Evolutionary conservation across 2,329 filamentous ascomycete species (phyloP), one percentile per base, ranked within the genome.

Genomic region (Ceratocystis albifundus): DNA sequence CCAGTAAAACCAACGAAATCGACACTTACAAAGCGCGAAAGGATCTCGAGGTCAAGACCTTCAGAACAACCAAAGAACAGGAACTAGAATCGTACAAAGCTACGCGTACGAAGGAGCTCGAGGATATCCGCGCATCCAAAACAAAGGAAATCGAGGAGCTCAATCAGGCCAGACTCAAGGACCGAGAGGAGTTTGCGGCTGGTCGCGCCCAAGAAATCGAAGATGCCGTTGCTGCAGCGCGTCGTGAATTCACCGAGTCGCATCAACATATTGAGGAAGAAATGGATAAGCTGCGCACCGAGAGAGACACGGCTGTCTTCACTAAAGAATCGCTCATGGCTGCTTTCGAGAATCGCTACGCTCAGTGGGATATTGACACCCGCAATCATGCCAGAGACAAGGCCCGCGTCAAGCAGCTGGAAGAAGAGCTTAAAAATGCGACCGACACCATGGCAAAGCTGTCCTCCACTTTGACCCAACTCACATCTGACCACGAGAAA

Each of bases 1-100:
- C 32, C 59, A 68, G 44, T 64, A 68, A 68, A 20, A 68, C 66
- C 30, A 59, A 48, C n/a, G 66, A 68, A 30, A 68, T 68, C 12
- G 66, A 68, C 10, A 53, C 62, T 5, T 68, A 68, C 66, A 68
- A 68, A 50, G 44, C 50, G 5, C 65, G 65, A 41, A 68, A 68
- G 64, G 66, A 65, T 12, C 59, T 63, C n/a, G 66, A 68, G 25
- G 64, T 68, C n/a, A 55, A 20, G 20, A 61, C 36, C 17, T 68
- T 68, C 50, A 68, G 66, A 41, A 20, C 64, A 22, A 64, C 61
- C 10, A 68, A 68, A 64, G 66, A 68, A 36, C 50, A 62, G 22
- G 66, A 65, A 30, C 66, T 68, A 22, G 66, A 65, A 28, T 32
- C 44, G 4, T 68, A 68, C 41, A 68, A 68, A 48, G 36, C 59